A percentile compares a stretch with the other conserved stretches of the same genome.
phyloP scores from a whole-genome alignment of 2,329 filamentous ascomycete species.

The Hawksworthiomyces lignivorus region DNA sequence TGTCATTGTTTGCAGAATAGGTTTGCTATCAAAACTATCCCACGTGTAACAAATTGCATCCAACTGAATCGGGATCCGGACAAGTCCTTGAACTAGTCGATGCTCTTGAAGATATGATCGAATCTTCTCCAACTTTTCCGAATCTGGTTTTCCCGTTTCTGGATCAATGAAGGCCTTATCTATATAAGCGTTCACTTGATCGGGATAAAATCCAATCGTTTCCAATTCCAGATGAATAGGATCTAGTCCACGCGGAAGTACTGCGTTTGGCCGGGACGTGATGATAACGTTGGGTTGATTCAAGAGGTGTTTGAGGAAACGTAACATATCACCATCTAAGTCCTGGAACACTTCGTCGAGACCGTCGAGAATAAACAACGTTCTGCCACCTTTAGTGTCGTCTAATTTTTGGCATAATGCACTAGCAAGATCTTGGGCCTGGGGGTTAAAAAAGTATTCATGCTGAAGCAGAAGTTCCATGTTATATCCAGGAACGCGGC shows the following conservation, averaged over 20 bases:
- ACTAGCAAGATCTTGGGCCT: too few relatives aligned
- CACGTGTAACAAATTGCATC: conserved; percentile 35
- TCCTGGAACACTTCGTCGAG: too few relatives aligned
- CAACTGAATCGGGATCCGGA: conserved; percentile 36
- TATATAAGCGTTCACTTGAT: conserved; percentile 28
- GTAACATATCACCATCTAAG: too few relatives aligned
- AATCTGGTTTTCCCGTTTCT: too few relatives aligned
- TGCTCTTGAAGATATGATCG: conserved; percentile 25
- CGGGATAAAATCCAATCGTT: conserved; percentile 30
- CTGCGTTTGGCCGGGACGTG: conserved; percentile 28
- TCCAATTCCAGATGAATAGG: conserved; percentile 33
- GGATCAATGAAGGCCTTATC: conserved; percentile 13
- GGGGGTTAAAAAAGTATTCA: too few relatives aligned
- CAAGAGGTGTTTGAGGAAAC: too few relatives aligned
- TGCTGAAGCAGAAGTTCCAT: too few relatives aligned
- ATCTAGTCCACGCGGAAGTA: conserved; percentile 16
- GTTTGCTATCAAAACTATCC: conserved; percentile 15
- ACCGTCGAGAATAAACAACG: too few relatives aligned
- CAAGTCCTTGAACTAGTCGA: conserved; percentile 26
- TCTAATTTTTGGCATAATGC: too few relatives aligned
- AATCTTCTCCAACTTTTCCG: too few relatives aligned
- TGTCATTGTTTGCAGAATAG: conserved; percentile 31
- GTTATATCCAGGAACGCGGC: too few relatives aligned
- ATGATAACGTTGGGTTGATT: conserved; percentile 29
- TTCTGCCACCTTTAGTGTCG: too few relatives aligned